Conservation (phyloP, 306 rosid species). For the Adenanthera pavonina region DNA sequence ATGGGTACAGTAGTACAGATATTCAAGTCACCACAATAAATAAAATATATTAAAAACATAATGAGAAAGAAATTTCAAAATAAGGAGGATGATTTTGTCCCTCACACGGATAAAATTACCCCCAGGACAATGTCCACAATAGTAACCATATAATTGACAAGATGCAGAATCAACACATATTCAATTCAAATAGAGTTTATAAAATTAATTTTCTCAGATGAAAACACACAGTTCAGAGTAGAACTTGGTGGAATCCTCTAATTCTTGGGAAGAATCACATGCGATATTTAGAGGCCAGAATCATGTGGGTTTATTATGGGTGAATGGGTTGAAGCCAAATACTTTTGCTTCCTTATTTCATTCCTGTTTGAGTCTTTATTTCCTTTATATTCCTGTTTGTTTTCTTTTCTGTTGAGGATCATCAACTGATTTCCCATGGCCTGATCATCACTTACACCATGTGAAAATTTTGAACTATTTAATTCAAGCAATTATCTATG, state of each 20-base stretch:
- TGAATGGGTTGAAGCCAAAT: background rate
- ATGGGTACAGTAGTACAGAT: background rate
- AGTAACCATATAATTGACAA: background rate
- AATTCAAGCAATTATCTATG: slow-evolving; percentile 11
- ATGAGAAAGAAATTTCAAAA: background rate
- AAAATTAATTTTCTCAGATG: background rate
- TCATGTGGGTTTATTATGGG: background rate
- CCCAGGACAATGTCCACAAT: background rate
- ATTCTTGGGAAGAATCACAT: too few species aligned
- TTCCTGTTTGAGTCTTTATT: too few species aligned
- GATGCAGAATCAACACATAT: background rate
- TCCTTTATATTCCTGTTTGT: too few species aligned
- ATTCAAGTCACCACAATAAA: background rate
- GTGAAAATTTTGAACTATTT: background rate
- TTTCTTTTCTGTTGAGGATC: background rate
- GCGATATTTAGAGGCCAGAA: too few species aligned
- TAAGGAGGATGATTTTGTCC: background rate
- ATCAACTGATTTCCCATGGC: background rate
- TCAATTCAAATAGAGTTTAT: background rate
- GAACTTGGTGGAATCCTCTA: too few species aligned
- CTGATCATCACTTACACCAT: background rate
- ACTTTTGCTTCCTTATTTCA: too few species aligned
- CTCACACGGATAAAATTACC: background rate
- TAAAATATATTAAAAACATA: background rate
- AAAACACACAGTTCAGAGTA: background rate